Evolutionary conservation across 176 grass and related monocot species (phyloP).

Genomic region (Musa itinerans): DNA sequence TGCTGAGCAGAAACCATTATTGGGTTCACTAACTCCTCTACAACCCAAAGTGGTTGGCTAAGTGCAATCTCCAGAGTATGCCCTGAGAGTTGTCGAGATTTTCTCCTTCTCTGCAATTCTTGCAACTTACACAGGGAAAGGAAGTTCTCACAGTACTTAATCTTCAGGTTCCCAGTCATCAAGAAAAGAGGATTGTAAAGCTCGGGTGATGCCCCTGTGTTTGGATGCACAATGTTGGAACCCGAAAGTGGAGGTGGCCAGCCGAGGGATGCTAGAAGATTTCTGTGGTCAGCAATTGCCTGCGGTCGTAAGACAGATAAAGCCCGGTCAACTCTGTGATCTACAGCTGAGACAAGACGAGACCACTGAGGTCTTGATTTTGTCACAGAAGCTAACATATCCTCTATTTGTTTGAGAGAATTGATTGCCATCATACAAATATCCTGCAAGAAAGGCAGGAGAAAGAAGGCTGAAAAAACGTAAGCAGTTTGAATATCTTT

Average conservation of each 20-base stretch:
- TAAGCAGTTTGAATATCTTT: background rate
- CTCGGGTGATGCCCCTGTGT: slow-evolving; percentile 33
- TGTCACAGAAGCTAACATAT: slow-evolving; percentile 46
- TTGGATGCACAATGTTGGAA: slow-evolving; percentile 43
- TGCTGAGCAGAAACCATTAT: slow-evolving; percentile 45
- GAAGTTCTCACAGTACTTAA: slow-evolving; percentile 82
- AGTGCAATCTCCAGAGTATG: slow-evolving; percentile 50
- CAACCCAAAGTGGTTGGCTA: slow-evolving; percentile 74
- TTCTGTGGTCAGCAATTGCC: slow-evolving; percentile 80
- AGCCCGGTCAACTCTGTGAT: slow-evolving; percentile 83
- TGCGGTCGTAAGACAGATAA: slow-evolving; percentile 84
- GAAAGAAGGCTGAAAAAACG: background rate
- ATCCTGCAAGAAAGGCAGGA: slow-evolving; percentile 33
- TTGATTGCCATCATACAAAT: slow-evolving; percentile 35
- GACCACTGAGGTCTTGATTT: slow-evolving; percentile 66
- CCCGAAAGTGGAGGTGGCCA: slow-evolving; percentile 67
- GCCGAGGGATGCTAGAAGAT: slow-evolving; percentile 64
- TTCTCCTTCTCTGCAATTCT: slow-evolving; percentile 77
- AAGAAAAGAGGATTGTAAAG: slow-evolving; percentile 73
- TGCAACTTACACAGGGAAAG: slow-evolving; percentile 69
- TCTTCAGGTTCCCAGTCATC: slow-evolving; percentile 61
- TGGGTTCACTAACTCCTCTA: slow-evolving; percentile 90
- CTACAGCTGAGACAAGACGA: slow-evolving; percentile 61
- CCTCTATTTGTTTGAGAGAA: slow-evolving; percentile 73
- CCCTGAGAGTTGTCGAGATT: slow-evolving; percentile 65